These are phyloP conservation scores for Fusarium concolor DNA, from an alignment of 2,329 filamentous ascomycete species.

Conservation along the genomic window DNA sequence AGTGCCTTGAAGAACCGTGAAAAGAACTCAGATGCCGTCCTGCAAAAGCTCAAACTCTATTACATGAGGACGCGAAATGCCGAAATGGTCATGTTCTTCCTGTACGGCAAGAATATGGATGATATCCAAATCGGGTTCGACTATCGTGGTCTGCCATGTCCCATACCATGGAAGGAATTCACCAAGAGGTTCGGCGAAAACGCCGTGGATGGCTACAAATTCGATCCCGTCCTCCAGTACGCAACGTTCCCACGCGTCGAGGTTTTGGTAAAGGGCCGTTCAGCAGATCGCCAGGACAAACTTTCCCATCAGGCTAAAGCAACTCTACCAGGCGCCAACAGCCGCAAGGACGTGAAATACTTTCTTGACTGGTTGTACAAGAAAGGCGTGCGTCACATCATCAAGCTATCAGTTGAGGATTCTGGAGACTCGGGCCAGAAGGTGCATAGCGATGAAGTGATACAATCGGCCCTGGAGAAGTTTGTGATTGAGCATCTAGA, in stretches of 20 bases:
- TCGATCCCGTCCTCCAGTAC: background rate
- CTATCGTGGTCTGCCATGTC: background rate
- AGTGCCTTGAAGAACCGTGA: background rate
- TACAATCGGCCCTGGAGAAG: background rate
- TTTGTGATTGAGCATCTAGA: background rate
- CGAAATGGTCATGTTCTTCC: slow-evolving; percentile 1
- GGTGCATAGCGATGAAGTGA: background rate
- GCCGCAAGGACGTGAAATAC: background rate
- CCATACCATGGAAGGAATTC: slow-evolving; percentile 3
- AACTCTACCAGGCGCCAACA: too few relatives aligned
- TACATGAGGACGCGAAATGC: background rate
- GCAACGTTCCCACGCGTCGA: background rate
- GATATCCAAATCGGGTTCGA: slow-evolving; percentile 3
- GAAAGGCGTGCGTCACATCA: slow-evolving; percentile 1
- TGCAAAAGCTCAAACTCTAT: background rate
- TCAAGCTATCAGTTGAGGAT: background rate
- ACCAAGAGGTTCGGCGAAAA: background rate
- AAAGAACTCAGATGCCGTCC: background rate
- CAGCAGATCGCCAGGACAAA: background rate
- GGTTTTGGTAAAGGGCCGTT: background rate
- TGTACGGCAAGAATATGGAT: slow-evolving; percentile 2
- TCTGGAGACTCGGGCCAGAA: background rate
- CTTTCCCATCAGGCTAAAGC: too few relatives aligned
- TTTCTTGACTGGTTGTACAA: slow-evolving; percentile 1
- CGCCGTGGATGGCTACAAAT: background rate